phyloP scores from a whole-genome alignment of 1,284 basidiomycete species.

The Spongispora temasekensis region DNA sequence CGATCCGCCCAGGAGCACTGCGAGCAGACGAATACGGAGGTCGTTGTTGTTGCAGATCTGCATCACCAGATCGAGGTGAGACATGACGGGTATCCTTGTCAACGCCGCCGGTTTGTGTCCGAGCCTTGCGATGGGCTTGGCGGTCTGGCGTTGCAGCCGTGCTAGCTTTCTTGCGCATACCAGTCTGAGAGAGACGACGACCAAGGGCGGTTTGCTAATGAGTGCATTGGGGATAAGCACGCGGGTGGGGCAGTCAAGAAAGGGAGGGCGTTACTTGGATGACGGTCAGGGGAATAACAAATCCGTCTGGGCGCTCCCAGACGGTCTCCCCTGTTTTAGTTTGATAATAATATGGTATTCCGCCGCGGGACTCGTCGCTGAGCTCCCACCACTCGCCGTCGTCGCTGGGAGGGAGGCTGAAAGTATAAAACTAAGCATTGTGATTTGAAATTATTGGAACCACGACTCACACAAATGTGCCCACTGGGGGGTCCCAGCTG shows the following conservation, averaged over 20 bases:
- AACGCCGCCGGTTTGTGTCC: constrained; percentile 37
- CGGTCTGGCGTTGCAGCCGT: constrained; percentile 20
- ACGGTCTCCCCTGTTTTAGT: constrained; percentile 86
- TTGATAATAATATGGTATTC: constrained; percentile 90
- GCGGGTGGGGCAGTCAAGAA: not conserved
- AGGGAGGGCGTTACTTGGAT: constrained; percentile 60
- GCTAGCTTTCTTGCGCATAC: constrained; percentile 28
- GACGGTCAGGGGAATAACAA: constrained; percentile 88
- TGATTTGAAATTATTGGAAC: constrained; percentile 16
- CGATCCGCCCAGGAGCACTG: constrained; percentile 33
- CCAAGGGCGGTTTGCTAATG: constrained; percentile 72
- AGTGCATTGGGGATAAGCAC: constrained; percentile 11
- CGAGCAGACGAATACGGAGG: constrained; percentile 31
- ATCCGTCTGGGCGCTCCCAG: constrained; percentile 84
- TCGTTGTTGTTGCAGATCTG: constrained; percentile 26
- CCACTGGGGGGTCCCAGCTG: constrained; percentile 90
- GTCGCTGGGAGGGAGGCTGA: constrained; percentile 76
- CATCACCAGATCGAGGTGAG: constrained; percentile 26
- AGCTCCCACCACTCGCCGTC: constrained; percentile 97
- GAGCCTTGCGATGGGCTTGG: constrained; percentile 39
- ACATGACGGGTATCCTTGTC: constrained; percentile 35
- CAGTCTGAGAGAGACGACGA: constrained; percentile 57
- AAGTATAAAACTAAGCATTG: constrained; percentile 11
- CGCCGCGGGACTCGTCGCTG: constrained; percentile 73
- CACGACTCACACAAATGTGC: constrained; percentile 77